A percentile compares a stretch with the other conserved stretches of the same genome.
Conservation (phyloP, 805 yeast genomes). For the Ogataea nakhonphanomensis region DNA sequence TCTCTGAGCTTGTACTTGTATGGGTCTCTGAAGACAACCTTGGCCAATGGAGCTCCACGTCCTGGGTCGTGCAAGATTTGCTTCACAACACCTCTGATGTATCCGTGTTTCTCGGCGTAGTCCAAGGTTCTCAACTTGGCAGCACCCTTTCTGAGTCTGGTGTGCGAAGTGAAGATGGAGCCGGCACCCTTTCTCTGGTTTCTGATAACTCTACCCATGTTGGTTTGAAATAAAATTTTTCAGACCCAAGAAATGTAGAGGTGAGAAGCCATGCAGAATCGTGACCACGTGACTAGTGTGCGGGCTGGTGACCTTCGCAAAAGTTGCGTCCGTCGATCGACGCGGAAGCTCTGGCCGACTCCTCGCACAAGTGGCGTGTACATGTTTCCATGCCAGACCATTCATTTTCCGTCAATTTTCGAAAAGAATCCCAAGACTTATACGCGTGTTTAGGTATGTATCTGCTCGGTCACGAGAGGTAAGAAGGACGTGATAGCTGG, state of each 20-base stretch:
- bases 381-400: constrained; percentile 9
- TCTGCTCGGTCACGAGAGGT: neutral
- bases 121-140: constrained; percentile 99
- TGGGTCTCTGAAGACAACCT: constrained; percentile 99
- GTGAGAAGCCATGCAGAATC: neutral
- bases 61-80: constrained; percentile 99
- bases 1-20: constrained; percentile 97
- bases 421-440: constrained; percentile 2
- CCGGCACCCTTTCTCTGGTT: constrained; percentile 99
- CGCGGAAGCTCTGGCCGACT: constrained; percentile 3
- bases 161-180: constrained; percentile 99
- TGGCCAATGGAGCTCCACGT: constrained; percentile 99
- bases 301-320: neutral
- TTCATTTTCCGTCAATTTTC: constrained; percentile 10
- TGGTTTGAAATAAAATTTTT: constrained; percentile 14
- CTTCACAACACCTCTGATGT: constrained; percentile 99
- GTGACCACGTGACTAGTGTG: neutral
- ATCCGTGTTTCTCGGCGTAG: constrained; percentile 99
- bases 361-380: constrained; percentile 3
- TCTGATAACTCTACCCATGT: constrained; percentile 95
- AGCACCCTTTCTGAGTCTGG: constrained; percentile 99
- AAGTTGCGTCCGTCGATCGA: neutral
- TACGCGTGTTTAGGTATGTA: constrained; percentile 9
- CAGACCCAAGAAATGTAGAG: constrained; percentile 6
- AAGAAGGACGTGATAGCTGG: too few species aligned